Evolutionary conservation across 345 rosid genomes (phyloP), one percentile per base, ranked within the genome.

Genomic region (Euclidium syriacum): DNA sequence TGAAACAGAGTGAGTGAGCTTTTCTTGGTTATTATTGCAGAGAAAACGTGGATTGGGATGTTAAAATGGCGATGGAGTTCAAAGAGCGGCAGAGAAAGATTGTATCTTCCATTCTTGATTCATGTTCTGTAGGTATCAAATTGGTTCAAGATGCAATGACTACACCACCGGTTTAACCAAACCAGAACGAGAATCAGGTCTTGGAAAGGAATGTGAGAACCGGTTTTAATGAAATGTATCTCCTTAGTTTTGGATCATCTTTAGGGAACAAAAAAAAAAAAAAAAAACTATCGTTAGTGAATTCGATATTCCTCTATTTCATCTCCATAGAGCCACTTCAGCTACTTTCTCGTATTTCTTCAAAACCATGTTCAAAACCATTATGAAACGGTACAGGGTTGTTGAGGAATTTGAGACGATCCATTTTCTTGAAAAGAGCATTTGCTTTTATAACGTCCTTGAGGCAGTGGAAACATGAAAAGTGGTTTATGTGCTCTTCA

Each of bases 31-130:
- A 4, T 68, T 26, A 7, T 14, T 72, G 73, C 89, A 83, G 96
- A 52, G 91, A 76, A 41, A 65, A 66, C 19, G 38, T 22, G 0
- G 65, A 68, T 4, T 80, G 94, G 95, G 95, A 85, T 58, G 85
- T 89, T 40, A 82, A 79, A 65, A 38, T 89, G 9, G 90, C 88
- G 1, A 56, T 64, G 56, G 75, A 79, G 64, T 89, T 52, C 52
- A 89, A 81, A 67, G 79, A 73, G 67, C 68, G 41, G 36, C 91
- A 83, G n/a, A 79, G 79, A 65, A 82, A 77, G 77, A 83, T 89
- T 16, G 18, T 85, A 23, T 83, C 96, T 39, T 92, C 96, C 7
- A 77, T 89, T 66, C 26, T 83, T 67, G 67, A 75, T 51, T 85
- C 98, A 9, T 92, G 96, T 67, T 73, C 76, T 52, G 61, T 70